phyloP scores from a whole-genome alignment of 257 asterid species.

The Nicotiana sylvestris region DNA sequence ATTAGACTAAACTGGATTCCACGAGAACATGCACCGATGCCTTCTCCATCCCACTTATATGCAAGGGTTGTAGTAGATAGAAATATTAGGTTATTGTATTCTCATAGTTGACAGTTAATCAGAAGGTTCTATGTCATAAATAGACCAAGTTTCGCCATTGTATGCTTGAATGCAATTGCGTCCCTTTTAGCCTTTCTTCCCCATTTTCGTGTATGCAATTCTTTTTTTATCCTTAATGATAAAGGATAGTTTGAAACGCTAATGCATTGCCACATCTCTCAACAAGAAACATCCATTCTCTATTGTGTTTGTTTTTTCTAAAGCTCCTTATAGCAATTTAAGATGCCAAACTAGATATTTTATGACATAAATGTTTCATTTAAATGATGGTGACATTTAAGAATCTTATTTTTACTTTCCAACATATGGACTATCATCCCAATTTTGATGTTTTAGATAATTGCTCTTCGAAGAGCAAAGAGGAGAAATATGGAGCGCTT shows the following conservation, averaged over 20 bases:
- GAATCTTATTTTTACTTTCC: not conserved
- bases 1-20: not conserved
- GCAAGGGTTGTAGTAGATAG: not conserved
- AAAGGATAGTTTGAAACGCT: not conserved
- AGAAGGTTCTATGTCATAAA: not conserved
- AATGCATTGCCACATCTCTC: not conserved
- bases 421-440: not conserved
- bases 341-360: not conserved
- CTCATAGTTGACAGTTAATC: not conserved
- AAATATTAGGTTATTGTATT: not conserved
- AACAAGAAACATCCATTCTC: not conserved
- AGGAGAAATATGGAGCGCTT: conserved; percentile 96
- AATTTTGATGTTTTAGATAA: conserved; percentile 38
- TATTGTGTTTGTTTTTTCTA: not conserved
- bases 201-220: not conserved
- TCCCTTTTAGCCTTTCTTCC: not conserved
- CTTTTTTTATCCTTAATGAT: not conserved
- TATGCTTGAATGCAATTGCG: not conserved
- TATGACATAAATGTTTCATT: not conserved
- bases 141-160: not conserved
- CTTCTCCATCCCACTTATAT: not conserved
- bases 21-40: not conserved
- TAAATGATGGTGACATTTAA: not conserved
- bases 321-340: not conserved
- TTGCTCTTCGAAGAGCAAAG: conserved; percentile 95